phyloP scores from a whole-genome alignment of 148 eudicot genomes.

The Mesembryanthemum crystallinum region DNA sequence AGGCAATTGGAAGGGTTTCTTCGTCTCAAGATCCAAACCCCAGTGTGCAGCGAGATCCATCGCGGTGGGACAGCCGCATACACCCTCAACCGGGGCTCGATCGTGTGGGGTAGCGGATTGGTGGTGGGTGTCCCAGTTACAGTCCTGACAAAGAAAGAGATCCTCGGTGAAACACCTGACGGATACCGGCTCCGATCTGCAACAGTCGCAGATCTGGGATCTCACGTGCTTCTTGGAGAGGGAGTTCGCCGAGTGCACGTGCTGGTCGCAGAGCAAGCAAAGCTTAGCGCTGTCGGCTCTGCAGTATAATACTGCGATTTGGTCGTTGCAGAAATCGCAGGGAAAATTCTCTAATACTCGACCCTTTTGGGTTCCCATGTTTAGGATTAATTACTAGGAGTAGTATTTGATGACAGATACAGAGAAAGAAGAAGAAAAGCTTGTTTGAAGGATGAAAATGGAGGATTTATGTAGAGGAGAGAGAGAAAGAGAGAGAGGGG shows the following conservation, averaged over 20 bases:
- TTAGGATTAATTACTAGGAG: not conserved
- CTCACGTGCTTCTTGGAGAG: constrained; percentile 73
- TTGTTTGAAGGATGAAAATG: not conserved
- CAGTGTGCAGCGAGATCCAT: constrained; percentile 45
- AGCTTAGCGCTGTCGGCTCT: constrained; percentile 80
- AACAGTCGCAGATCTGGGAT: constrained; percentile 67
- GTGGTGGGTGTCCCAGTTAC: constrained; percentile 53
- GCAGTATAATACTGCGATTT: constrained; percentile 63
- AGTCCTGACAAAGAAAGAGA: constrained; percentile 52
- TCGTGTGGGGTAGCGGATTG: constrained; percentile 29
- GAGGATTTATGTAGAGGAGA: not conserved
- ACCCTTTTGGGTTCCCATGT: not conserved
- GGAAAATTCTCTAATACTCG: not conserved
- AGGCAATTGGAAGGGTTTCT: not conserved
- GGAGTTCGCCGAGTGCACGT: constrained; percentile 88
- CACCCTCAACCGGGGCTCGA: constrained; percentile 42
- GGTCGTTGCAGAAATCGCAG: constrained; percentile 70
- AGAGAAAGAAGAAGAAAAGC: too few species aligned
- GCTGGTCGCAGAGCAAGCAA: constrained; percentile 71
- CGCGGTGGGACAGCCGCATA: constrained; percentile 59
- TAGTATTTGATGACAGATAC: too few species aligned
- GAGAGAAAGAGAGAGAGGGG: not conserved
- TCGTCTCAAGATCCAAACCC: constrained; percentile 42
- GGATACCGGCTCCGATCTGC: constrained; percentile 47
- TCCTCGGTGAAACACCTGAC: constrained; percentile 45